phyloP scores from a whole-genome alignment of 169 alveolate genomes.

The Sarcocystis neurona region DNA sequence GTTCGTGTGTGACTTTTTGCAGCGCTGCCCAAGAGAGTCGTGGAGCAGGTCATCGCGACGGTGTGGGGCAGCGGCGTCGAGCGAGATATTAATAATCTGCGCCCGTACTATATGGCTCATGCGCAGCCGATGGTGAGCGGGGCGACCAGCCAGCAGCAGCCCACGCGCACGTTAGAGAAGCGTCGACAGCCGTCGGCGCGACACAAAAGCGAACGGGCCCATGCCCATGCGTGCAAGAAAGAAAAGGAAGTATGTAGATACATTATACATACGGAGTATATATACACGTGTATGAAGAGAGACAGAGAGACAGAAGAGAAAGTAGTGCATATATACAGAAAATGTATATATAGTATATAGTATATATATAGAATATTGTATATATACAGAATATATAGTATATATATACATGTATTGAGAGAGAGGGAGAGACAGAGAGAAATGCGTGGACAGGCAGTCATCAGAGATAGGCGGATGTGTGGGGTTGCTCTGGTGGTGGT shows the following conservation, averaged over 20 bases:
- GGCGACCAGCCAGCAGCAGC: no score
- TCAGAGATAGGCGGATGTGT: background rate
- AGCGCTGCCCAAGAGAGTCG: slow-evolving; percentile 16
- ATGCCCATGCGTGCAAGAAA: no score
- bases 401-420: background rate
- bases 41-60: slow-evolving; percentile 4
- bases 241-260: no score
- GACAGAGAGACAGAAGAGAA: no score
- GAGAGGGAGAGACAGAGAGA: no score
- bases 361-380: background rate
- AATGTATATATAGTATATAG: background rate
- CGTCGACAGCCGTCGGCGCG: no score
- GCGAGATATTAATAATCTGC: background rate
- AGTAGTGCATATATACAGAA: background rate
- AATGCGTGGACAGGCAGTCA: no score
- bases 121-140: slow-evolving; percentile 34
- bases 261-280: no score
- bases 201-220: no score
- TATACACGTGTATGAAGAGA: no score
- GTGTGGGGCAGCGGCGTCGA: slow-evolving; percentile 15
- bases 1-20: background rate
- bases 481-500: no score
- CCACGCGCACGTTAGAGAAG: no score
- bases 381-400: background rate
- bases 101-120: slow-evolving; percentile 38